Percentiles rank a stretch among this genome's conserved stretches.
phyloP scores from a whole-genome alignment of 2,329 filamentous ascomycete species.

The Tolypocladium endophyticum region DNA sequence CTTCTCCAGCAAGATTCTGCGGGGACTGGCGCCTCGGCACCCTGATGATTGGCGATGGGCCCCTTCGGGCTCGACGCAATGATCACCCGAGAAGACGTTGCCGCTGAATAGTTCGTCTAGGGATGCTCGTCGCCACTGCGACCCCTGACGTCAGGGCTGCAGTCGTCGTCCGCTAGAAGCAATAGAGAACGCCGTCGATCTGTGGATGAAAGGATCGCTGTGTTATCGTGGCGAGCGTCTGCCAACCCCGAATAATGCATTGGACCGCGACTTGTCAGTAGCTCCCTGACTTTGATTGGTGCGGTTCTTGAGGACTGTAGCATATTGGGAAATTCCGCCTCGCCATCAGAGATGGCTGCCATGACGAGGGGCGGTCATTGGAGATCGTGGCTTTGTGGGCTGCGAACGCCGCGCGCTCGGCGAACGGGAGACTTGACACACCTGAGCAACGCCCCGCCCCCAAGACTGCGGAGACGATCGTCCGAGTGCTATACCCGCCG shows the following conservation, averaged over 20 bases:
- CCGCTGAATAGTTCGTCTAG: background rate
- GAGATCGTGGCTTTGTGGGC: background rate
- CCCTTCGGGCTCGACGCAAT: background rate
- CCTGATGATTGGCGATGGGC: background rate
- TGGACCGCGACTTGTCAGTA: background rate
- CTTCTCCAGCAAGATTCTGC: background rate
- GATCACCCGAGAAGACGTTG: background rate
- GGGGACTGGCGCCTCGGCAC: background rate
- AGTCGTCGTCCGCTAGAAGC: background rate
- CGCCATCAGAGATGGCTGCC: background rate
- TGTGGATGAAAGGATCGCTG: background rate
- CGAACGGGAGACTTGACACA: background rate
- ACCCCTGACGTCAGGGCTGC: background rate
- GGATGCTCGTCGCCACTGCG: background rate
- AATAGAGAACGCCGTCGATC: background rate
- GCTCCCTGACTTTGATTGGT: background rate
- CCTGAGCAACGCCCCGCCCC: background rate
- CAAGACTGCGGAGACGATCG: background rate
- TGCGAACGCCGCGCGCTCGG: background rate
- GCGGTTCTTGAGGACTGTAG: background rate
- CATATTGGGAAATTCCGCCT: background rate
- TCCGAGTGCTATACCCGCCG: background rate
- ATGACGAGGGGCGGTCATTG: background rate
- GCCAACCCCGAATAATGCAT: background rate
- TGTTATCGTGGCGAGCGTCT: background rate